These are phyloP conservation scores for Galeopsis tetrahit DNA, from an alignment of 257 asterid genomes.

Conservation along the genomic window DNA sequence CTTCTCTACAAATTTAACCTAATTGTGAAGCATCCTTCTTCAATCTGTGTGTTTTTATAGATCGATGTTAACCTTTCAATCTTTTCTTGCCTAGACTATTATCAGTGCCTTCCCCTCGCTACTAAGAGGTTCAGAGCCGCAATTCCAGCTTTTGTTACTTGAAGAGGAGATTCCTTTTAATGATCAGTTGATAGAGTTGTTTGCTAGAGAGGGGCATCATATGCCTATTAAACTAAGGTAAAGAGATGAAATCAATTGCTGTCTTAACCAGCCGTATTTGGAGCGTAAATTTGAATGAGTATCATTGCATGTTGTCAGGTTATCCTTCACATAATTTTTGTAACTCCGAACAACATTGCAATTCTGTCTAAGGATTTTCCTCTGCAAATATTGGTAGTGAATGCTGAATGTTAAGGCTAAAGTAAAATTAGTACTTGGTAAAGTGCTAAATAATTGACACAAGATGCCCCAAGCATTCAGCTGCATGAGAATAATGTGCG, in stretches of 20 bases:
- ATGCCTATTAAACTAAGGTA: conserved; percentile 68
- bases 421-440: not conserved
- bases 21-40: conserved; percentile 3
- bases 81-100: conserved; percentile 57
- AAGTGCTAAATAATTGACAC: not conserved
- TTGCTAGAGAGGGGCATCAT: conserved; percentile 66
- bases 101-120: conserved; percentile 73
- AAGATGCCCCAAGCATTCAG: conserved; percentile 18
- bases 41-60: conserved; percentile 6
- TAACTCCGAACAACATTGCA: not conserved
- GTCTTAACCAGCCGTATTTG: conserved; percentile 17
- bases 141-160: conserved; percentile 56
- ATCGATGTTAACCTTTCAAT: conserved; percentile 1
- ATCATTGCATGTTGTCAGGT: conserved; percentile 25
- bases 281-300: conserved; percentile 26
- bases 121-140: conserved; percentile 69
- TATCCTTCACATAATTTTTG: conserved; percentile 10
- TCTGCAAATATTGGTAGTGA: conserved; percentile 1
- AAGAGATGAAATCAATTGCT: conserved; percentile 31
- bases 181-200: conserved; percentile 67
- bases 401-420: not conserved
- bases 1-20: conserved; percentile 26
- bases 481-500: not conserved
- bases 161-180: conserved; percentile 60
- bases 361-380: not conserved